A percentile compares a stretch with the other conserved stretches of the same genome.
phyloP scores from a whole-genome alignment of 2,329 filamentous ascomycete species.

The Diaporthe destruens region DNA sequence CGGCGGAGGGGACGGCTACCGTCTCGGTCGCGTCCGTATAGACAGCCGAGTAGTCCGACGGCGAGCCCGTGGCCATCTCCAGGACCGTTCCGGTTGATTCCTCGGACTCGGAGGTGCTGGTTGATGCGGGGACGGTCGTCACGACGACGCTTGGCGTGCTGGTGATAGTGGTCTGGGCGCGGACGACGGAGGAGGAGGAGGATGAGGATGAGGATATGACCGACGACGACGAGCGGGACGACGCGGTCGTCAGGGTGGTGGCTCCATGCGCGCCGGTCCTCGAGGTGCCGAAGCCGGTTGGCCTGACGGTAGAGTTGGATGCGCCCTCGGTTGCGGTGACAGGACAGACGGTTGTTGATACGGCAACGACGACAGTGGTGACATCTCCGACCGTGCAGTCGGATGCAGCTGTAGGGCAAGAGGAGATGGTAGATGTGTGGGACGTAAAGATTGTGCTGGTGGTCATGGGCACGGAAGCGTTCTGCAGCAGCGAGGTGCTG shows the following conservation, averaged over 20 bases:
- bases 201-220: constrained; percentile 10
- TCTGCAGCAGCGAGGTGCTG: constrained; percentile 13
- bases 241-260: neutral
- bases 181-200: constrained; percentile 3
- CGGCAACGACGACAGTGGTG: constrained; percentile 29
- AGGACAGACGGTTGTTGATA: constrained; percentile 38
- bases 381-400: constrained; percentile 35
- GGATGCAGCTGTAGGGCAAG: constrained; percentile 26
- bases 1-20: constrained; percentile 24
- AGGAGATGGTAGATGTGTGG: constrained; percentile 33
- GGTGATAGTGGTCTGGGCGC: constrained; percentile 30
- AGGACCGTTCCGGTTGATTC: constrained; percentile 22
- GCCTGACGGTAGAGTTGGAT: constrained; percentile 10
- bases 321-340: constrained; percentile 31
- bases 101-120: neutral
- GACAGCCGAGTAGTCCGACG: constrained; percentile 9
- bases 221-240: neutral
- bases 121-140: constrained; percentile 18
- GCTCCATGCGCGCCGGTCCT: constrained; percentile 11
- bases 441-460: constrained; percentile 40
- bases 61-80: constrained; percentile 34
- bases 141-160: constrained; percentile 22
- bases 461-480: constrained; percentile 23
- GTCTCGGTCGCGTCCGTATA: constrained; percentile 31
- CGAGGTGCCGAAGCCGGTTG: neutral